Percentiles rank a stretch among this genome's conserved stretches.
phyloP scores from a whole-genome alignment of 768 basidiomycete species.

The Cyclocybe cylindracea region DNA sequence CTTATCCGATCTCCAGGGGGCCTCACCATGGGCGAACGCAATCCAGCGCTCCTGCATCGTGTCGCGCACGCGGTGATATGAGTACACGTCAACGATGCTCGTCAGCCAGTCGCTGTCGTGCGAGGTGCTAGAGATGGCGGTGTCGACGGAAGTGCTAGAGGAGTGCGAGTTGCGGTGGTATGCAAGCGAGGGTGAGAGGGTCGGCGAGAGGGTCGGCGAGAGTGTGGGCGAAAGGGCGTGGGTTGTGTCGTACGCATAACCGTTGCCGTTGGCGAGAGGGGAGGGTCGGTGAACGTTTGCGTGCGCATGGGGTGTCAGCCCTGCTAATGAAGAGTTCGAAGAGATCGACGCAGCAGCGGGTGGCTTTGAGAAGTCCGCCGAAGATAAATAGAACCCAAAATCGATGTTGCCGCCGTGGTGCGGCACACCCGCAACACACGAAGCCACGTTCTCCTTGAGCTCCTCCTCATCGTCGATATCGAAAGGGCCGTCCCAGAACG shows the following conservation, averaged over 20 bases:
- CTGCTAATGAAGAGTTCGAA: too few species aligned
- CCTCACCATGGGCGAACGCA: slow-evolving; percentile 71
- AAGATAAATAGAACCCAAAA: too few species aligned
- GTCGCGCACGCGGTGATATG: slow-evolving; percentile 67
- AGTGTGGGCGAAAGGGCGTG: too few species aligned
- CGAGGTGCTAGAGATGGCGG: not conserved
- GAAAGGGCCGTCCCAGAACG: slow-evolving; percentile 11
- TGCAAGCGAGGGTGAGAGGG: not conserved
- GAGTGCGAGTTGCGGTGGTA: slow-evolving; percentile 9
- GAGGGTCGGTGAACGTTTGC: too few species aligned
- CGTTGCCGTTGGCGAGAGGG: too few species aligned
- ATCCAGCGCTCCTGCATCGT: slow-evolving; percentile 77
- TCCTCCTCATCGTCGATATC: slow-evolving; percentile 33
- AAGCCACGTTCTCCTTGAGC: not conserved
- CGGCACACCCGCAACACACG: not conserved
- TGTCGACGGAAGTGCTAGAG: not conserved
- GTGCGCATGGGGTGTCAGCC: too few species aligned
- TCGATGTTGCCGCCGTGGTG: not conserved
- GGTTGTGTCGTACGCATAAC: too few species aligned
- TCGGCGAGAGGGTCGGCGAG: too few species aligned
- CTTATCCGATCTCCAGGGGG: slow-evolving; percentile 64
- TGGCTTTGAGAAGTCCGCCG: too few species aligned
- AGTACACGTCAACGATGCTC: slow-evolving; percentile 64
- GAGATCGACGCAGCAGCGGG: too few species aligned
- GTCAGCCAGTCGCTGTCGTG: slow-evolving; percentile 48